Evolutionary conservation across 1,284 basidiomycete species (phyloP).

Genomic region (Microbotryum intermedium): DNA sequence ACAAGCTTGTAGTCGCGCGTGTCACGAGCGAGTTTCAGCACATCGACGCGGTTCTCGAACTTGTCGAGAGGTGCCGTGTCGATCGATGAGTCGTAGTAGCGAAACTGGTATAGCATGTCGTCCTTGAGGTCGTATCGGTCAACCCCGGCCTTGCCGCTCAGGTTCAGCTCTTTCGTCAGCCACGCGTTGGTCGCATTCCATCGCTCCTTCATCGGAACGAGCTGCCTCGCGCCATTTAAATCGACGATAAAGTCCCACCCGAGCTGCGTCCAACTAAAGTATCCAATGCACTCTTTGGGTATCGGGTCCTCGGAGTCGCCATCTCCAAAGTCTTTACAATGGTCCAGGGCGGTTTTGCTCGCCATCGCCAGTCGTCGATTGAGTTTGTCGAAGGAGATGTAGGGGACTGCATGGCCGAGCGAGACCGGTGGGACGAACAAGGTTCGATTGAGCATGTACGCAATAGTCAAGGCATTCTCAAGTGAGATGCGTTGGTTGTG

Average conservation of each 20-base stretch:
- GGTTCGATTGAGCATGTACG: constrained; percentile 60
- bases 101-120: constrained; percentile 52
- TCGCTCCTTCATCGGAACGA: constrained; percentile 42
- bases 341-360: constrained; percentile 48
- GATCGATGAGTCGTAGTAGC: constrained; percentile 52
- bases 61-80: constrained; percentile 35
- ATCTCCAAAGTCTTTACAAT: constrained; percentile 39
- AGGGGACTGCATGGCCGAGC: constrained; percentile 57
- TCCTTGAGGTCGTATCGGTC: constrained; percentile 51
- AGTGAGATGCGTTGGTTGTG: constrained; percentile 76
- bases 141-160: constrained; percentile 30
- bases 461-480: constrained; percentile 65
- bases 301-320: constrained; percentile 15
- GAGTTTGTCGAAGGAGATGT: constrained; percentile 54
- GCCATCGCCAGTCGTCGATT: constrained; percentile 46
- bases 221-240: constrained; percentile 39
- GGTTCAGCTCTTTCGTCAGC: constrained; percentile 45
- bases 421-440: constrained; percentile 62
- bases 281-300: constrained; percentile 48
- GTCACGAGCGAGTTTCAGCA: constrained; percentile 21
- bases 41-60: constrained; percentile 32
- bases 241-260: constrained; percentile 64
- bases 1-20: constrained; percentile 31
- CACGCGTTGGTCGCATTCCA: constrained; percentile 49
- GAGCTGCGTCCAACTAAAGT: constrained; percentile 50